A percentile compares a stretch with the other conserved stretches of the same genome.
These are phyloP conservation scores for Oidiodendron maius DNA, from an alignment of 495 filamentous ascomycete species.

Conservation along the genomic window DNA sequence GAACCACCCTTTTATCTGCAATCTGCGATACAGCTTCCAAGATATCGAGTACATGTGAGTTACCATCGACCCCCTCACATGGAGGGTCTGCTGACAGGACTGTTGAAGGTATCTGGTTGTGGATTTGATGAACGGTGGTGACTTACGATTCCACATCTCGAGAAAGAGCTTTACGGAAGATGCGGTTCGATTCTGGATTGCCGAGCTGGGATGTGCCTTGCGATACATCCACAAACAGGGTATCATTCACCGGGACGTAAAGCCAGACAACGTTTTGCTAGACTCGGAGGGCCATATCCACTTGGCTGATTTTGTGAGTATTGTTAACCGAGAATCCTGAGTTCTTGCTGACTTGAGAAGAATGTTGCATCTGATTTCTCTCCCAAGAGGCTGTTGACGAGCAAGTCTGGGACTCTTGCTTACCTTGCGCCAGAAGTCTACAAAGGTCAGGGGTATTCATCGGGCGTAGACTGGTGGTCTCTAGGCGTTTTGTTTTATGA, in stretches of 20 bases:
- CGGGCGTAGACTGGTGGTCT: slow-evolving; percentile 97
- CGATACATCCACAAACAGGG: slow-evolving; percentile 86
- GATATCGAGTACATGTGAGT: slow-evolving; percentile 96
- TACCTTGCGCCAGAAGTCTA: slow-evolving; percentile 98
- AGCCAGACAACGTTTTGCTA: slow-evolving; percentile 93
- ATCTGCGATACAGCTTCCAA: slow-evolving; percentile 97
- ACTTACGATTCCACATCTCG: slow-evolving; percentile 96
- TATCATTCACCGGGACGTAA: slow-evolving; percentile 94
- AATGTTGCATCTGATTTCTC: slow-evolving; percentile 94
- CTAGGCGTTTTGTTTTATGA: slow-evolving; percentile 95
- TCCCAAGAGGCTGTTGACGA: slow-evolving; percentile 76
- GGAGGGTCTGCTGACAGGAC: not conserved
- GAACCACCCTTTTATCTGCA: slow-evolving; percentile 97
- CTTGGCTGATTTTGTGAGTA: slow-evolving; percentile 90
- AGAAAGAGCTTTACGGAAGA: slow-evolving; percentile 98
- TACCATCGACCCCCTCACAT: not conserved
- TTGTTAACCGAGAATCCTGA: no score
- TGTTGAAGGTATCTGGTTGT: slow-evolving; percentile 84
- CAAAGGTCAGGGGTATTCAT: slow-evolving; percentile 74
- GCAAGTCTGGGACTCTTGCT: slow-evolving; percentile 93
- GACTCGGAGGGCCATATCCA: slow-evolving; percentile 95
- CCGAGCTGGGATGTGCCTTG: slow-evolving; percentile 87
- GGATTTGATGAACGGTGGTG: slow-evolving; percentile 96
- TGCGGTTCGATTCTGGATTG: slow-evolving; percentile 92
- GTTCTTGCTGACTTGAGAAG: slow-evolving; percentile 39